These are phyloP conservation scores for Solanum tacnaense DNA, from an alignment of 257 asterid species.

Conservation along the genomic window DNA sequence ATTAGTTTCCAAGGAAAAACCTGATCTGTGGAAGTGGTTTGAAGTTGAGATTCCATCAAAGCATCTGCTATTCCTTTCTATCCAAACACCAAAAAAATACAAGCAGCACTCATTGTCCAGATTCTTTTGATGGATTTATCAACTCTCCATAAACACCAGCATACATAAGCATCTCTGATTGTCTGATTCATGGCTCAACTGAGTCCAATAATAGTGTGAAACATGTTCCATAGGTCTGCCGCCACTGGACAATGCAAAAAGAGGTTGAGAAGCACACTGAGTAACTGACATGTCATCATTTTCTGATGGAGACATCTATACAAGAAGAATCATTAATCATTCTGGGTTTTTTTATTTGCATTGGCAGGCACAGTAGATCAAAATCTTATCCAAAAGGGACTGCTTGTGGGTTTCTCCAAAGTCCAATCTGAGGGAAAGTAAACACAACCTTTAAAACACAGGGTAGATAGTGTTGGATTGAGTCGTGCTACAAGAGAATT, in stretches of 20 bases:
- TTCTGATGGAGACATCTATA: background rate
- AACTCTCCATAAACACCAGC: background rate
- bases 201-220: background rate
- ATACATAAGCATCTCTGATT: background rate
- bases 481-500: background rate
- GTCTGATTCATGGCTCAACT: background rate
- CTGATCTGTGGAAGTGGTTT: background rate
- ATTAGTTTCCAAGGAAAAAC: background rate
- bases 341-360: background rate
- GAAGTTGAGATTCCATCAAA: background rate
- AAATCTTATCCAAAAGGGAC: background rate
- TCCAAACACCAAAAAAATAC: background rate
- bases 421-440: background rate
- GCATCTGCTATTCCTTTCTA: background rate
- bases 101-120: background rate
- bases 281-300: background rate
- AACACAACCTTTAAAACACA: background rate
- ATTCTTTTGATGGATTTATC: background rate
- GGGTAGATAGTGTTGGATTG: background rate
- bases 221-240: background rate
- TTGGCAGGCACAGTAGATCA: background rate
- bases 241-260: background rate
- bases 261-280: background rate
- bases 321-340: background rate
- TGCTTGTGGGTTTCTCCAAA: background rate